phyloP scores from a whole-genome alignment of 2,329 filamentous ascomycete genomes.

The Biscogniauxia mediterranea region DNA sequence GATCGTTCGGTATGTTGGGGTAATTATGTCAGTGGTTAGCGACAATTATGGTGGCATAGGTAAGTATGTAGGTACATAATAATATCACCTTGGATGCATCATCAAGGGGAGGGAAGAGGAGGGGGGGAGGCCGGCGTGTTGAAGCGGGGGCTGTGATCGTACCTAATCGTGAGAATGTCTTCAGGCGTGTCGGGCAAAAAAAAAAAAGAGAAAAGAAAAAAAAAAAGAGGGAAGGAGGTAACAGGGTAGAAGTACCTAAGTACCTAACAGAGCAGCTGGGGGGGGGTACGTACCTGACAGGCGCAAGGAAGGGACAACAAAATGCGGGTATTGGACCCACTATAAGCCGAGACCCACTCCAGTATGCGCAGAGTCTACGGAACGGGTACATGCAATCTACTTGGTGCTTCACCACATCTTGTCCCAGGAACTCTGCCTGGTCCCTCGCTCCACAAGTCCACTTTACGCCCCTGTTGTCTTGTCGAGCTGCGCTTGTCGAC shows the following conservation, averaged over 20 bases:
- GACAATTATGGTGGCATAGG: not conserved
- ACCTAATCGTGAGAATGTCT: not conserved
- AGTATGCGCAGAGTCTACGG: constrained; percentile 16
- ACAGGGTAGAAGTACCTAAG: not conserved
- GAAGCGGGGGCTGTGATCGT: not conserved
- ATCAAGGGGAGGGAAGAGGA: not conserved
- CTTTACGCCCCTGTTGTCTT: constrained; percentile 28
- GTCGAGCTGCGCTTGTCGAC: constrained; percentile 21
- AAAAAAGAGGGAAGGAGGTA: not conserved
- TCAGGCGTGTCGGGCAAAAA: not conserved
- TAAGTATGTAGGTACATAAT: not conserved
- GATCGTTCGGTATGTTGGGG: not conserved
- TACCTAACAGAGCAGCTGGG: not conserved
- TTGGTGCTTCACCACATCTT: constrained; percentile 24
- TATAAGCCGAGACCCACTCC: constrained; percentile 18
- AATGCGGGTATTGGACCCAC: constrained; percentile 18
- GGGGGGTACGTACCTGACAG: not conserved
- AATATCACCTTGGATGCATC: not conserved
- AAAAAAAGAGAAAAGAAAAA: not conserved
- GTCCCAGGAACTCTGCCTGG: constrained; percentile 29
- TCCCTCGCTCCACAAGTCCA: constrained; percentile 29
- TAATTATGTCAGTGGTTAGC: not conserved
- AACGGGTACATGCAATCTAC: constrained; percentile 26
- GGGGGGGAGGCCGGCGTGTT: too few species aligned
- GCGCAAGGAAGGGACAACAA: constrained; percentile 16